Conservation (phyloP, 2,329 filamentous ascomycete species). For the Ustilaginoidea virens region DNA sequence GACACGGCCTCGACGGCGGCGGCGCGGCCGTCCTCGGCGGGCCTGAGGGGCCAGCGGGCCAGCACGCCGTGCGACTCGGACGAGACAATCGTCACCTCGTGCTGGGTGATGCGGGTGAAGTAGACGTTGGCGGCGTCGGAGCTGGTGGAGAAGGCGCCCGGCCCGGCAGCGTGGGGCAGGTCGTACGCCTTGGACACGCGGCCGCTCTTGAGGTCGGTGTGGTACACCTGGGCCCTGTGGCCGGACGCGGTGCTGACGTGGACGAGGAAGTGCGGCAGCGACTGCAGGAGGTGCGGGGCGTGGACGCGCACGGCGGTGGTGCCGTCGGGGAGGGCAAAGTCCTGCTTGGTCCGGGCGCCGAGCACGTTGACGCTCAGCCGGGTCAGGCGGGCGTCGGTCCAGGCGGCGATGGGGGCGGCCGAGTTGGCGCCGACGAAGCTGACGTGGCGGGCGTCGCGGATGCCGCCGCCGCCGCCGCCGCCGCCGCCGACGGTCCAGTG, state of each 20-base stretch:
- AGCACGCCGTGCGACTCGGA: slow-evolving; percentile 65
- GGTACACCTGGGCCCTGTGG: slow-evolving; percentile 76
- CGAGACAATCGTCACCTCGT: slow-evolving; percentile 59
- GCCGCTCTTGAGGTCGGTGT: slow-evolving; percentile 57
- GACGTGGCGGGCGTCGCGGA: slow-evolving; percentile 47
- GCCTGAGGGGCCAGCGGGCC: slow-evolving; percentile 52
- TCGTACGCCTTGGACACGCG: slow-evolving; percentile 65
- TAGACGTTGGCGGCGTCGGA: slow-evolving; percentile 70
- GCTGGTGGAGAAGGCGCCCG: slow-evolving; percentile 65
- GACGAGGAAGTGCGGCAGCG: slow-evolving; percentile 70
- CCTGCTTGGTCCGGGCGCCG: slow-evolving; percentile 40
- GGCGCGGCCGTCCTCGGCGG: slow-evolving; percentile 26
- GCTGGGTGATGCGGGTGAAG: slow-evolving; percentile 67
- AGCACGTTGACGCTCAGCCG: slow-evolving; percentile 60
- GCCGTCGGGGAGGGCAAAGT: slow-evolving; percentile 32
- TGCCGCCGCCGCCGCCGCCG: slow-evolving; percentile 62
- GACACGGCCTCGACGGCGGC: slow-evolving; percentile 57
- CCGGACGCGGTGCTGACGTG: slow-evolving; percentile 56
- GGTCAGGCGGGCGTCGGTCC: slow-evolving; percentile 48
- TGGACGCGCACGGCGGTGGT: slow-evolving; percentile 48
- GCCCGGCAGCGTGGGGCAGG: slow-evolving; percentile 53
- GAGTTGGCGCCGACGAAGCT: slow-evolving; percentile 65
- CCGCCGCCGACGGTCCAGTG: slow-evolving; percentile 62
- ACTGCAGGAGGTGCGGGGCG: slow-evolving; percentile 55
- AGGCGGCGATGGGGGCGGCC: slow-evolving; percentile 58